phyloP scores from a whole-genome alignment of 2,329 filamentous ascomycete genomes.

The Emmonsiellopsis sp. region DNA sequence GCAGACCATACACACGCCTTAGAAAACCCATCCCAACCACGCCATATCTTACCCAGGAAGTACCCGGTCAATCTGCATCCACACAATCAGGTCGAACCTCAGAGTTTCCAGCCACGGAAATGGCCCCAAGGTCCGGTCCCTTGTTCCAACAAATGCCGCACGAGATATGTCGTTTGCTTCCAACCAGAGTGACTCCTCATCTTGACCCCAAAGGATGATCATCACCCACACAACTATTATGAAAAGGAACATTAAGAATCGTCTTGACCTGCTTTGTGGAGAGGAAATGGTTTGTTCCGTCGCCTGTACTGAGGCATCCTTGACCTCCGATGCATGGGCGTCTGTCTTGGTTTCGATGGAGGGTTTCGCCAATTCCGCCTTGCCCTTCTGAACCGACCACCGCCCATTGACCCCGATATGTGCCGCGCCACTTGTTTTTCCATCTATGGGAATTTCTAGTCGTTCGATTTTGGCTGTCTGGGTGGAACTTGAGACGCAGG shows the following conservation, averaged over 20 bases:
- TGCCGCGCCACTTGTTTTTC: too few relatives aligned
- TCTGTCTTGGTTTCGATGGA: conserved; percentile 4
- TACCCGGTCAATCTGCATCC: conserved; percentile 10
- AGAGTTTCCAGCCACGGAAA: conserved; percentile 5
- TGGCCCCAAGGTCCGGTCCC: neutral
- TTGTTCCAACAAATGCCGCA: neutral
- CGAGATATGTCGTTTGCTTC: conserved; percentile 10
- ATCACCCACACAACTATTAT: conserved; percentile 10
- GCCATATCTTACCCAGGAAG: conserved; percentile 6
- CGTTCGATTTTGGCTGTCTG: neutral
- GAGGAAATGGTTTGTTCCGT: conserved; percentile 6
- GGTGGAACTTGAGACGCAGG: neutral
- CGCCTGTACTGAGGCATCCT: conserved; percentile 8
- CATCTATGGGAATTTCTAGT: neutral
- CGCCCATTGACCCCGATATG: too few relatives aligned
- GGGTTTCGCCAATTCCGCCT: neutral
- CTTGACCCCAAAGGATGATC: conserved; percentile 5
- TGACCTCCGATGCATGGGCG: conserved; percentile 1
- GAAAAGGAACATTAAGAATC: conserved; percentile 4
- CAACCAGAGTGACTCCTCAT: conserved; percentile 9
- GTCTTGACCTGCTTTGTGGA: conserved; percentile 1
- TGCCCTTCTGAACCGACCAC: neutral
- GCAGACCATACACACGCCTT: neutral
- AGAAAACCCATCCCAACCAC: neutral
- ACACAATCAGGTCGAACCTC: conserved; percentile 6